These are phyloP conservation scores for Auricularia cornea DNA, from an alignment of 768 basidiomycete species.

Conservation along the genomic window DNA sequence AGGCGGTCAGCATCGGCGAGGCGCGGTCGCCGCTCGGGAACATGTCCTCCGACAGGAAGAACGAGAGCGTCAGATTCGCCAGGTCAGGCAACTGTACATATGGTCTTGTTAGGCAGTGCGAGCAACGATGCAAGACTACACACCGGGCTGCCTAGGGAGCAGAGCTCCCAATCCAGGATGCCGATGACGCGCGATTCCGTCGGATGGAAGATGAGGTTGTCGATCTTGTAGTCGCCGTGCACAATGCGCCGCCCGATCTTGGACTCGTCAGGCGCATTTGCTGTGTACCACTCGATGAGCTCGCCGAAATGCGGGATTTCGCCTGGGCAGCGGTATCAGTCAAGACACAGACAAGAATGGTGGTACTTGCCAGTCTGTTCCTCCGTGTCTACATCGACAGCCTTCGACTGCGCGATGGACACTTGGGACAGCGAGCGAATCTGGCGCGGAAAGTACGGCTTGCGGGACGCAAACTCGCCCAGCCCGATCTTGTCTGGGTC, in stretches of 20 bases:
- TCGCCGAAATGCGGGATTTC: constrained; percentile 69
- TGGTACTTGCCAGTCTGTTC: constrained; percentile 25
- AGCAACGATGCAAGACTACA: constrained; percentile 14
- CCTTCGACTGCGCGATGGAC: constrained; percentile 67
- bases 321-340: constrained; percentile 29
- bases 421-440: constrained; percentile 81
- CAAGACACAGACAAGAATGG: neutral
- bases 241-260: constrained; percentile 77
- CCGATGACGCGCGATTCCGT: constrained; percentile 89
- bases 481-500: constrained; percentile 60
- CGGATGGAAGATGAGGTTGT: constrained; percentile 92
- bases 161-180: constrained; percentile 96
- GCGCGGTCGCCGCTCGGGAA: neutral
- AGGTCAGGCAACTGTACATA: constrained; percentile 64
- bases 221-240: constrained; percentile 97
- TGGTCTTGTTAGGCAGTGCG: constrained; percentile 2
- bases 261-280: constrained; percentile 67
- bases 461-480: constrained; percentile 58
- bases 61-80: constrained; percentile 82
- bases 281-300: constrained; percentile 67
- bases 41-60: constrained; percentile 36
- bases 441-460: constrained; percentile 87
- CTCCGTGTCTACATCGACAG: constrained; percentile 55
- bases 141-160: constrained; percentile 88
- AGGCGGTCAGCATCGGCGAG: constrained; percentile 25